phyloP scores from a whole-genome alignment of 1,284 basidiomycete species.

The Cryptococcus sp. region DNA sequence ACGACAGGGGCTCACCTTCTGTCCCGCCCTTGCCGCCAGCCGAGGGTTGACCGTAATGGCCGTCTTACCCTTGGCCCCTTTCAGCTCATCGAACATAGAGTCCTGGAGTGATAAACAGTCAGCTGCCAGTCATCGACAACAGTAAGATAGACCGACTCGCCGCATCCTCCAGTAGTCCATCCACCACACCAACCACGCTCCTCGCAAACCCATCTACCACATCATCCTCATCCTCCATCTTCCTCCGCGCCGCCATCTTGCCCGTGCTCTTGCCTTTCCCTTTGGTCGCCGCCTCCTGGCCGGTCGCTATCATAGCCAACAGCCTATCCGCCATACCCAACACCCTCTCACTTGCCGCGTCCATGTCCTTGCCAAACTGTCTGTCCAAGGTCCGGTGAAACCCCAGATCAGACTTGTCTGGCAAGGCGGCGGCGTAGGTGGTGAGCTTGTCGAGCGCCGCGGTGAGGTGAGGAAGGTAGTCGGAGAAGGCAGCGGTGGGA shows the following conservation, averaged over 20 bases:
- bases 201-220: conserved; percentile 74
- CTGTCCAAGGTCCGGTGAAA: conserved; percentile 83
- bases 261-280: conserved; percentile 35
- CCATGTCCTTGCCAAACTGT: conserved; percentile 56
- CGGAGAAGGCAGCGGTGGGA: conserved; percentile 23
- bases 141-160: conserved; percentile 52
- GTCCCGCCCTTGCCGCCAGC: conserved; percentile 23
- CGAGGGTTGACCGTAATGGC: conserved; percentile 38
- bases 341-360: conserved; percentile 31
- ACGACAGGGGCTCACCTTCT: conserved; percentile 25
- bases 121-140: neutral
- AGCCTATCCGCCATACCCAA: conserved; percentile 61
- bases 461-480: conserved; percentile 38
- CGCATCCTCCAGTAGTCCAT: conserved; percentile 77
- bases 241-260: conserved; percentile 27
- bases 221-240: conserved; percentile 61
- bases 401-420: conserved; percentile 60
- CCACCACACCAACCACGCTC: conserved; percentile 72
- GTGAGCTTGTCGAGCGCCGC: conserved; percentile 41
- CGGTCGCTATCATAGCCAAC: conserved; percentile 54
- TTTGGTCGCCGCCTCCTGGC: conserved; percentile 50
- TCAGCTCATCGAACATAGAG: conserved; percentile 71
- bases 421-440: conserved; percentile 42
- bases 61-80: conserved; percentile 65
- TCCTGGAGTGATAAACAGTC: conserved; percentile 56